Percentiles rank a stretch among this genome's conserved stretches.
These are phyloP conservation scores for Boletus eberwhitei DNA, from an alignment of 768 basidiomycete species.

Conservation along the genomic window DNA sequence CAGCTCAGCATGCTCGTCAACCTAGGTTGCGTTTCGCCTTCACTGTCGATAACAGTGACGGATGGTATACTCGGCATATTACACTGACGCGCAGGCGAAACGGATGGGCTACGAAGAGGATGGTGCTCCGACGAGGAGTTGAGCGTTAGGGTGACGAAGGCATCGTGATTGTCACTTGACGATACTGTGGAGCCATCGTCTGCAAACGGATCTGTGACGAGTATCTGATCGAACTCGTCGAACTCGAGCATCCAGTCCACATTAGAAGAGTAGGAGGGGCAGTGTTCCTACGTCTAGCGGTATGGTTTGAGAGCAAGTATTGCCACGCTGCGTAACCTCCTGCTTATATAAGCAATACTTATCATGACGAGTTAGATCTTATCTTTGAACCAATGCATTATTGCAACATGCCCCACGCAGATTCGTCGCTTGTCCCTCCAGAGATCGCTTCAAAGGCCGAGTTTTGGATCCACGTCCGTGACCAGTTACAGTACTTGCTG, in stretches of 20 bases:
- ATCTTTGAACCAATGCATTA: neutral
- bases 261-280: slow-evolving; percentile 13
- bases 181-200: slow-evolving; percentile 1
- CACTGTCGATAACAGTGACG: neutral
- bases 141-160: neutral
- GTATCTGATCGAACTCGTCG: slow-evolving; percentile 23
- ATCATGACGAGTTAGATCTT: neutral
- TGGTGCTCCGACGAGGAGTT: slow-evolving; percentile 6
- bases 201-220: slow-evolving; percentile 17
- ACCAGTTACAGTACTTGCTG: slow-evolving; percentile 59
- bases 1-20: neutral
- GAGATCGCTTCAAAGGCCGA: slow-evolving; percentile 67
- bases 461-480: slow-evolving; percentile 77
- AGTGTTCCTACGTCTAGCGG: neutral
- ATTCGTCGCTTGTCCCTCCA: slow-evolving; percentile 67
- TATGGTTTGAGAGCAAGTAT: neutral
- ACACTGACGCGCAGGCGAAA: neutral
- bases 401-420: slow-evolving; percentile 78
- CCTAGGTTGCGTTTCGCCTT: slow-evolving; percentile 5
- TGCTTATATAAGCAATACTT: slow-evolving; percentile 11
- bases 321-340: neutral
- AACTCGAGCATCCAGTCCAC: slow-evolving; percentile 27
- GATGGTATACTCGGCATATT: neutral
- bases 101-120: slow-evolving; percentile 17
- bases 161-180: neutral